Evolutionary conservation across 2,329 filamentous ascomycete genomes (phyloP), one percentile per base, ranked within the genome.

Genomic region (Pezicula radicicola): DNA sequence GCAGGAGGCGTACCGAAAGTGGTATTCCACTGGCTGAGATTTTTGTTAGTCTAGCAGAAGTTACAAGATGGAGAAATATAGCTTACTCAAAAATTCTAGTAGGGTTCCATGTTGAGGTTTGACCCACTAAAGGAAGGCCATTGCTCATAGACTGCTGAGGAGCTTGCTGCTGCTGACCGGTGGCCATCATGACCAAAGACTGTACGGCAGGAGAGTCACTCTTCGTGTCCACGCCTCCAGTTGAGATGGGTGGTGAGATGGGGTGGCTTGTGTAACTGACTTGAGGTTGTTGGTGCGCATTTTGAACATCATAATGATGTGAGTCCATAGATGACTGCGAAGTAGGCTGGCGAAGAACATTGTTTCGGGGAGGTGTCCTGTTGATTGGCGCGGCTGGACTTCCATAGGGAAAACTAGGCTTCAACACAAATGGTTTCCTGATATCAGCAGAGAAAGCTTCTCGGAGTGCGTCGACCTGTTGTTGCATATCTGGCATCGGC

Each of bases 371-470:
- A 28, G 63, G 61, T 44, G 55, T 64, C 7, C 48, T 55, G 47
- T 61, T 53, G 9, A 57, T 50, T 12, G 61, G 55, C 41, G 61
- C 59, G 10, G 54, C 57, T 21, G 92, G 89, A 68, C 89, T 94
- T 51, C 90, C 88, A 63, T 92, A 91, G 1, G 91, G 91, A 65
- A 97, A 96, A 46, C 83, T 88, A 3, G 89, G 82, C 70, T 95
- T 96, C 53, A 97, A 74, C 58, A 93, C 89, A 68, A 97, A 97
- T 2, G 91, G 88, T 65, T 91, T 92, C 60, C 80, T 84, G 21
- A 79, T 80, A 68, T 97, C 89, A 49, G 89, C 89, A 27, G 93
- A 97, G 66, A 97, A 97, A 4, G 93, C 93, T 65, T 93, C 85
- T 39, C 93, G 85, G 30, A 97, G 81, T 37, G 89, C 88, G 65